Evolutionary conservation across 2,329 filamentous ascomycete genomes (phyloP).

Genomic region (Coniella vitis): DNA sequence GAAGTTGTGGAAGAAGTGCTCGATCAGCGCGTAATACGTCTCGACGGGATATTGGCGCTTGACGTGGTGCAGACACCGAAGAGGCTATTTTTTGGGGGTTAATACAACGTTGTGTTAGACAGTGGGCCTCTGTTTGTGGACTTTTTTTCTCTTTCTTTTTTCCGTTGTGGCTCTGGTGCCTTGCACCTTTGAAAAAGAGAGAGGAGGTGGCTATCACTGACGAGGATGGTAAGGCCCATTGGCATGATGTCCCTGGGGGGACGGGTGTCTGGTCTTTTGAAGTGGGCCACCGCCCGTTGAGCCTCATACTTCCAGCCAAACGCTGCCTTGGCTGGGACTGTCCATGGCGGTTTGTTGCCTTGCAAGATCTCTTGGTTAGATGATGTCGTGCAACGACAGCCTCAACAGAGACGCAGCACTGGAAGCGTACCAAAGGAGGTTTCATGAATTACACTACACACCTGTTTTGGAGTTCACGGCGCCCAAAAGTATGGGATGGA

Average conservation of each 20-base stretch:
- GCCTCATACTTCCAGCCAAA: conserved; percentile 41
- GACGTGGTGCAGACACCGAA: conserved; percentile 60
- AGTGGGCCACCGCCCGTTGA: conserved; percentile 31
- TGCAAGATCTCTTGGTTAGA: background rate
- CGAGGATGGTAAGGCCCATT: conserved; percentile 36
- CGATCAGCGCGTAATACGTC: conserved; percentile 47
- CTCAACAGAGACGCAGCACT: too few species aligned
- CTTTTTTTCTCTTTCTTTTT: too few species aligned
- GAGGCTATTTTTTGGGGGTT: too few species aligned
- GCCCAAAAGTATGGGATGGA: conserved; percentile 66
- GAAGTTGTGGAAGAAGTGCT: conserved; percentile 51
- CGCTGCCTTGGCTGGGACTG: conserved; percentile 57
- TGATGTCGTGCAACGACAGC: background rate
- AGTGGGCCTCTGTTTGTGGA: background rate
- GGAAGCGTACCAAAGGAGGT: background rate
- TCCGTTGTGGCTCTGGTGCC: too few species aligned
- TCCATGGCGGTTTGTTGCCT: conserved; percentile 74
- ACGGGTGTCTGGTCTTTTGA: conserved; percentile 30
- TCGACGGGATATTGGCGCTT: conserved; percentile 47
- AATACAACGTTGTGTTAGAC: too few species aligned
- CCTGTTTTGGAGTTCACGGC: conserved; percentile 56
- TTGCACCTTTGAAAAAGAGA: too few species aligned
- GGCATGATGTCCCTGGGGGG: conserved; percentile 38
- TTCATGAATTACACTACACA: conserved; percentile 23
- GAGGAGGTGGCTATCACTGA: conserved; percentile 7